Evolutionary conservation across 768 basidiomycete species (phyloP), one percentile per base, ranked within the genome.

Genomic region (Butyriboletus loyo): DNA sequence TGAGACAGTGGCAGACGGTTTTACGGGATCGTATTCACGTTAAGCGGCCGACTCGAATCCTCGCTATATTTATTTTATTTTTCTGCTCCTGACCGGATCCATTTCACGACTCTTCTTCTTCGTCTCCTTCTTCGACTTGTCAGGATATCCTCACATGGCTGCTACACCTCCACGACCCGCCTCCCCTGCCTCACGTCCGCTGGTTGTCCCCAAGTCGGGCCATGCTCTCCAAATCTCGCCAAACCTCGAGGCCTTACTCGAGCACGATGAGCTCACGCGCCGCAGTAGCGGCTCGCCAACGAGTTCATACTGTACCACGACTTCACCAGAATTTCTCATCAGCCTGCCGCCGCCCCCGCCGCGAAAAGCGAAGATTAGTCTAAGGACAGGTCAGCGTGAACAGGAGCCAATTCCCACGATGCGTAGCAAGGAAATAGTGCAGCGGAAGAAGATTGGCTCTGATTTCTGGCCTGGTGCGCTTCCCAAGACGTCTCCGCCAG

Each of bases 221-320:
- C 35, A 61, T 10, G 67, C 74, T 1, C 64, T 84, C 41, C 68
- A 75, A 11, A 85, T 84, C 46, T 84, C 81, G 2, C 78, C 83
- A 0, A 76, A 85, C 57, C 75, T 84, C 41, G 79, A 84, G 54
- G 83, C 82, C 24, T 59, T 85, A 8, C 70, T 85, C 46, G 77
- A 82, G 60, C 78, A 83, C 54, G 83, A 83, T 45, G 79, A 82
- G 46, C 73, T 72, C 46, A 69, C 69, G n/a, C 75, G 79, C 21
- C 62, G 64, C 38, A 67, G 42, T 14, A 49, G 62, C 62, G 35
- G 46, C 25, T 66, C 70, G 5, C 65, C 62, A 14, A 67, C 62
- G 5, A 58, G 40, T 48, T 15, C 46, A 14, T 44, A 49, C 48
- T 11, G 52, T 35, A 3, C 57, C 15, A 50, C 54, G 2, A n/a